A percentile compares a stretch with the other conserved stretches of the same genome.
Evolutionary conservation across 495 filamentous ascomycete species (phyloP).

Genomic region (Podospora didyma): DNA sequence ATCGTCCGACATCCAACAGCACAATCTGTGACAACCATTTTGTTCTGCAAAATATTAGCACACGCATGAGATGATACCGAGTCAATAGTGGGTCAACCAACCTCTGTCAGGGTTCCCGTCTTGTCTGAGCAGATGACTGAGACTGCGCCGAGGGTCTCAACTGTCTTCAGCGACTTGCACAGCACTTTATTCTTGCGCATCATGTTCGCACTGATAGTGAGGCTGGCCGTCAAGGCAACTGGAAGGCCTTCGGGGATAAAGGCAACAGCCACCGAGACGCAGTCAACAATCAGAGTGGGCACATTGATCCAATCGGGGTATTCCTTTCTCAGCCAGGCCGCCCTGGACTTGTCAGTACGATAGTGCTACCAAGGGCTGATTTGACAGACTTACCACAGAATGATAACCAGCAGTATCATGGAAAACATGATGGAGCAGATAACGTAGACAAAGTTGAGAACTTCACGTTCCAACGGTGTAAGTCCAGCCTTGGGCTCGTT

Average conservation of each 20-base stretch:
- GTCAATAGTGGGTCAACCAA: too few relatives aligned
- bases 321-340: slow-evolving; percentile 55
- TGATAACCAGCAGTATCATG: slow-evolving; percentile 52
- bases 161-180: slow-evolving; percentile 62
- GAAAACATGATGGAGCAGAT: slow-evolving; percentile 55
- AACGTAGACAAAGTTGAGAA: slow-evolving; percentile 61
- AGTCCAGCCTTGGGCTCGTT: slow-evolving; percentile 55
- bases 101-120: slow-evolving; percentile 63
- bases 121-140: slow-evolving; percentile 67
- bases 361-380: background rate
- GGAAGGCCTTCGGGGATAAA: slow-evolving; percentile 73
- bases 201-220: slow-evolving; percentile 54
- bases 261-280: slow-evolving; percentile 65
- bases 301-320: slow-evolving; percentile 66
- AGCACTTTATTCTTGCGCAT: slow-evolving; percentile 63
- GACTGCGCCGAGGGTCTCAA: slow-evolving; percentile 67
- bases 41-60: slow-evolving; percentile 36
- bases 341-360: slow-evolving; percentile 39
- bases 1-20: slow-evolving; percentile 39
- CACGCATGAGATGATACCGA: too few relatives aligned
- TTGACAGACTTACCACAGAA: slow-evolving; percentile 47
- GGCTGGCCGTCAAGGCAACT: slow-evolving; percentile 57
- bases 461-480: slow-evolving; percentile 65
- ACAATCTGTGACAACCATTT: slow-evolving; percentile 58
- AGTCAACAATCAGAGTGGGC: slow-evolving; percentile 60